Evolutionary conservation across 2,329 filamentous ascomycete species (phyloP), one percentile per base, ranked within the genome.

Genomic region (Diaporthe ilicicola): DNA sequence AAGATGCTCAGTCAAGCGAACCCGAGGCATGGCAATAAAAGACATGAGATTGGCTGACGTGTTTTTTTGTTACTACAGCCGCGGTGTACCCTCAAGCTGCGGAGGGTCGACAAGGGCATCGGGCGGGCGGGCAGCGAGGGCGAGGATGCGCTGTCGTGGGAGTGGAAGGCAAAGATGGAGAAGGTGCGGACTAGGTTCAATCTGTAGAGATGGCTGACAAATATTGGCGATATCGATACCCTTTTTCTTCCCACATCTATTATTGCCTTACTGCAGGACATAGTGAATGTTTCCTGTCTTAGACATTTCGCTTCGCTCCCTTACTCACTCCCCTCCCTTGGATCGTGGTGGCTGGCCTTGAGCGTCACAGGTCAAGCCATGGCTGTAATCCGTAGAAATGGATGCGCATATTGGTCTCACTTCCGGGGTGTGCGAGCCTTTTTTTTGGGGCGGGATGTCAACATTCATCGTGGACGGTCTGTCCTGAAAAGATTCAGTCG

Each of bases 161-260:
- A 98, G 80, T 99, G 96, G 96, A 97, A 97, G 84, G 92, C 93
- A 13, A 91, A 91, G 79, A 97, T 96, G 92, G 96, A 99, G 84
- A 98, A 98, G 86, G 87, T 93, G 78, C 88, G 96, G 77, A 98
- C 95, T 75, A 91, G 94, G 80, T 99, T 98, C 84, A 96, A 97
- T 82, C 85, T 99, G 79, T 98, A 87, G 77, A 44, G 34, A 22
- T 2, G n/a, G n/a, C n/a, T n/a, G n/a, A n/a, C n/a, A n/a, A 9
- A 19, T 1, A 12, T 7, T 66, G 51, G 50, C 24, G 10, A 17
- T 17, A 64, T 61, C 55, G 59, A 64, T 64, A 64, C 59, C 59
- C 59, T 37, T 48, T 19, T 54, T 34, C n/a, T 12, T 34, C 32
- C n/a, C 12, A 34, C 17, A 3, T 1, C 5, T 6, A 53, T 17